Percentiles rank a stretch among this genome's conserved stretches.
phyloP scores from a whole-genome alignment of 495 filamentous ascomycete genomes.

The Acidiella bohemica region DNA sequence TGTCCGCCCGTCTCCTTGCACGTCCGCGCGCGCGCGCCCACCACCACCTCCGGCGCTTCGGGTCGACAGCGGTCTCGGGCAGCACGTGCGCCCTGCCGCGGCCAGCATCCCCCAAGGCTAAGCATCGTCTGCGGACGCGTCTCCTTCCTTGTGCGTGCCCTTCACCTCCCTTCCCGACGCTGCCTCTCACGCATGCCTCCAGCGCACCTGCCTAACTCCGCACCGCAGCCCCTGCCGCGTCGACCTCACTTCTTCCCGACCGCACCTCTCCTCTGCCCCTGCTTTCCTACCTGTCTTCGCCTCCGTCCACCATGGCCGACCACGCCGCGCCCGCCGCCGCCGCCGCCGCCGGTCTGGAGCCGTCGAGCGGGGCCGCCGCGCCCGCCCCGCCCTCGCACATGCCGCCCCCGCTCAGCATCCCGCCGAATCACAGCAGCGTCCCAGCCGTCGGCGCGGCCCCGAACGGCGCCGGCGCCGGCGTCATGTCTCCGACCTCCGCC shows the following conservation, averaged over 20 bases:
- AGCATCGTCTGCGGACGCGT: too few species aligned
- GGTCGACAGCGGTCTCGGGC: too few species aligned
- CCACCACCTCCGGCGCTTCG: too few species aligned
- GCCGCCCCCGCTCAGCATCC: conserved; percentile 77
- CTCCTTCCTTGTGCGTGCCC: too few species aligned
- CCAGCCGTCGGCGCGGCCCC: conserved; percentile 91
- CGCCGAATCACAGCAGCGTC: conserved; percentile 93
- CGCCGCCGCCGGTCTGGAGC: not conserved
- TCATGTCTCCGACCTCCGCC: conserved; percentile 43
- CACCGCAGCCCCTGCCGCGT: not conserved
- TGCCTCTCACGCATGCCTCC: not conserved
- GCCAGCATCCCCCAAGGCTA: too few species aligned
- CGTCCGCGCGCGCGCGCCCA: too few species aligned
- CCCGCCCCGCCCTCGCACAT: conserved; percentile 55
- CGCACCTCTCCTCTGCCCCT: not conserved
- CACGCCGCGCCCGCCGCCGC: not conserved
- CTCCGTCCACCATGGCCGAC: conserved; percentile 12
- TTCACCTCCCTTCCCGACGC: too few species aligned
- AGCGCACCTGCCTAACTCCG: not conserved
- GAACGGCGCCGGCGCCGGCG: conserved; percentile 50
- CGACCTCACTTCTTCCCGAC: conserved; percentile 5
- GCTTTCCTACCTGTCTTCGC: conserved; percentile 4
- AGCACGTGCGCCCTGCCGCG: too few species aligned
- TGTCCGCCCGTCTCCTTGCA: too few species aligned
- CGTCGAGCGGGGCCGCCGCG: conserved; percentile 5